Base-by-base conservation (phyloP, 331 rosid genomes). In the Saraca asoca region DNA sequence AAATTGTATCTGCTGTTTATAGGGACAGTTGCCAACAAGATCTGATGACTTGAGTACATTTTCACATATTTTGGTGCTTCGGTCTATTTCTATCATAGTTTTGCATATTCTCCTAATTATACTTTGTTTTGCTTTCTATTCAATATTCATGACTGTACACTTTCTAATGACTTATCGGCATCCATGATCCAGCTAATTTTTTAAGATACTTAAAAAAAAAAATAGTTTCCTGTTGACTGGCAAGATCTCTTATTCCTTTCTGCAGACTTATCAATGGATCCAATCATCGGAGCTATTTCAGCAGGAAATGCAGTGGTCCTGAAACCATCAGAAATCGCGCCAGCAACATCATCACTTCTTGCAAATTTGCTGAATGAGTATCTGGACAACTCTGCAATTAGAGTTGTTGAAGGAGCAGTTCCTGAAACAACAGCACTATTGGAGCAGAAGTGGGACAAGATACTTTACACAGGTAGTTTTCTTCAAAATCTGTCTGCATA, bases 401-500 rank as follows among this genome's bases (percentile, higher is more conserved):
- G 83, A 85, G 95, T 90, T 34, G 78, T 90, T 54, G 93, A 90
- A 71, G 95, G 97, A 6, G 90, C 90, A 24, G 38, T 85, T 51
- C 80, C 87, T 39, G 93, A 90, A 90, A 87, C 97, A 29, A 85
- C 87, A 63, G 88, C 86, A 29, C 68, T 90, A 48, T 67, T 90
- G 69, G 88, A 87, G 48, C 95, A 87, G 71, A 90, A 85, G 59
- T 87, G 97, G 97, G 92, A 90, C 67, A 90, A 85, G 79, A 90
- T 90, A 78, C 84, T 90, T 64, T 90, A 85, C 64, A 90, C 95
- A 68, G 91, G 96, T 85, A 24, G 15, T 53, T 43, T 69, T 45
- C 33, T 68, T 57, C 55, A 49, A 20, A n/a, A 38, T 58, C 18
- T 49, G 51, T 64, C 12, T 10, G 41, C 12, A 20, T 54, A 33